phyloP scores from a whole-genome alignment of 2,329 filamentous ascomycete genomes.

The Nigrospora sphaerica region DNA sequence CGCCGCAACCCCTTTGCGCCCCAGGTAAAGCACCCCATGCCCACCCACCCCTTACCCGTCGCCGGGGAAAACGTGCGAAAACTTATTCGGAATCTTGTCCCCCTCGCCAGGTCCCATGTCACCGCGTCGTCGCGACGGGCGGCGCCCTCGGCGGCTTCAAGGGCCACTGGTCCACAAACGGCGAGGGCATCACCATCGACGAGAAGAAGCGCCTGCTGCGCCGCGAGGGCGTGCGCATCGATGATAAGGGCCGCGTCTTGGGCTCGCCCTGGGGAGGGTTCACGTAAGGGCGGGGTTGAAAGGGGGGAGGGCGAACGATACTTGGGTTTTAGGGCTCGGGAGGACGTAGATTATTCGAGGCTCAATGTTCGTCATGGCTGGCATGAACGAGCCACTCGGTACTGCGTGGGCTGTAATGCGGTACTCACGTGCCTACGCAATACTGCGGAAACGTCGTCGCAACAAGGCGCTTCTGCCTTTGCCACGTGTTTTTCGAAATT shows the following conservation, averaged over 20 bases:
- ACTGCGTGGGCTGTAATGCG: too few species aligned
- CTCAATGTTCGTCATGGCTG: too few species aligned
- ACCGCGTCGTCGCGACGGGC: constrained; percentile 69
- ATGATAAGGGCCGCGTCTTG: constrained; percentile 49
- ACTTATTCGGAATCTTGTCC: too few species aligned
- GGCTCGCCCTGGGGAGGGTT: constrained; percentile 47
- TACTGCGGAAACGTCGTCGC: too few species aligned
- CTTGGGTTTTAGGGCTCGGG: too few species aligned
- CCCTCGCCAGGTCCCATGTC: constrained; percentile 49
- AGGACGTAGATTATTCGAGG: too few species aligned
- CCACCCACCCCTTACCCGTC: not conserved
- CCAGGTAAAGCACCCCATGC: constrained; percentile 35
- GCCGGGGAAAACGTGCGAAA: too few species aligned
- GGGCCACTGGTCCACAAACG: constrained; percentile 55
- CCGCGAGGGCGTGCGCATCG: constrained; percentile 58
- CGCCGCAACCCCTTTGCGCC: constrained; percentile 78
- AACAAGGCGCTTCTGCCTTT: too few species aligned
- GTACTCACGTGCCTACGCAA: too few species aligned
- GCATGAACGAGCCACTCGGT: too few species aligned
- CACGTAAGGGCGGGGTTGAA: constrained; percentile 11
- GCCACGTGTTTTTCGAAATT: too few species aligned
- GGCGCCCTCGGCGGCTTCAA: constrained; percentile 67
- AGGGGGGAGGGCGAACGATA: too few species aligned
- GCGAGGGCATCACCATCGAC: constrained; percentile 53
- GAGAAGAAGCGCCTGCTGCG: constrained; percentile 57